Base-by-base conservation (phyloP, 192 early-diverging fungal genomes). In the Rhizoclosmatium globosum region DNA sequence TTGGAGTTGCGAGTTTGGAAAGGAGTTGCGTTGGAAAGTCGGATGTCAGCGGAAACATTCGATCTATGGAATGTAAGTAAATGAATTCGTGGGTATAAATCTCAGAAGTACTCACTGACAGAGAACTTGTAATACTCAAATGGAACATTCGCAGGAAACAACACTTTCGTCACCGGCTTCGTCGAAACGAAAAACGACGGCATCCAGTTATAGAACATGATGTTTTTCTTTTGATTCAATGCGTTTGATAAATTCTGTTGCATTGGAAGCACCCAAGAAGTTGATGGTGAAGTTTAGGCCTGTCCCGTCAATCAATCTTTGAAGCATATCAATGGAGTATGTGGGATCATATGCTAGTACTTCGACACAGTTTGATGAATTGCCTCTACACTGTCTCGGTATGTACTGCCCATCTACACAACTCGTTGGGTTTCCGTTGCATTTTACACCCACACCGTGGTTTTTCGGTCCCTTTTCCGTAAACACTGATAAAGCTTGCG, bases 201-300 rank as follows among this genome's bases (percentile, higher is more conserved):
- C 15, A 19, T 41, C 78, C 78, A 79, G 48, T 79, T 73, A 61
- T 79, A 79, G n/a, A 79, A 48, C 4, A 79, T 46, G 17, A 74
- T 44, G 44, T 74, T 74, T 74, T 74, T 15, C 23, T 56, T 56
- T 2, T 9, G 41, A 45, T 74, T 59, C 38, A 74, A 19, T 2
- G 69, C 69, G 13, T 71, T 48, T 71, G 23, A 48, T 23, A 68
- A 44, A 13, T 3, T 21, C 4, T 46, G 38, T 15, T 2, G 42
- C 67, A 0, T 53, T 53, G 6, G 6, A 13, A 31, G 31, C 31
- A 6, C 75, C 75, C 42, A 77, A 43, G 45, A 45, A 68, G 45
- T 68, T 68, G 67, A 68, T 68, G 2, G 42, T 68, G 19, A 68
- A 13, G 3, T 39, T 39, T 3, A 68, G 45, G 43, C 43, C 45